Percentiles rank a stretch among this genome's conserved stretches.
phyloP scores from a whole-genome alignment of 768 basidiomycete species.

The Gymnopilus junonius region DNA sequence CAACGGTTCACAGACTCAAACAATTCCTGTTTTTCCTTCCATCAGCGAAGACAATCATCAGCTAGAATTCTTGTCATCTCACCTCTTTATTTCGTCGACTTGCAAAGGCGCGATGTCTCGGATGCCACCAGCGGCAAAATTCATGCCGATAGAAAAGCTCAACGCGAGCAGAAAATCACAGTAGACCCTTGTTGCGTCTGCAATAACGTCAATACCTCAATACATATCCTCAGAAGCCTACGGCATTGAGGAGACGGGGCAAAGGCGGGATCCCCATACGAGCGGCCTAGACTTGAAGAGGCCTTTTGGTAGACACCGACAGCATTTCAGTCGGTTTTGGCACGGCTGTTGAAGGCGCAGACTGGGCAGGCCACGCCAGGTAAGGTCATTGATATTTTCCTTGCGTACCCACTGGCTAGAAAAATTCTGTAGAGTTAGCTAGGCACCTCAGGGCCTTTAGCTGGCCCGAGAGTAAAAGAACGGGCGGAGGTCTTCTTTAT shows the following conservation, averaged over 20 bases:
- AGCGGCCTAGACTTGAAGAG: background rate
- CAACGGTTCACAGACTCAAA: background rate
- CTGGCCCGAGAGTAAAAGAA: no score
- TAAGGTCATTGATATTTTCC: background rate
- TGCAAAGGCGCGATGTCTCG: background rate
- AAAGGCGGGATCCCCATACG: background rate
- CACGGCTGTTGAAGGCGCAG: background rate
- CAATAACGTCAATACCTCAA: background rate
- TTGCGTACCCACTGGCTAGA: background rate
- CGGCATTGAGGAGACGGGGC: background rate
- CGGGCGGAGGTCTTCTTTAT: no score
- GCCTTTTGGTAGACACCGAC: background rate
- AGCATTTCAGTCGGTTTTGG: background rate
- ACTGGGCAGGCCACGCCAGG: background rate
- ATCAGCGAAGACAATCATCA: background rate
- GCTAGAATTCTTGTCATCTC: background rate
- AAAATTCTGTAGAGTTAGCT: background rate
- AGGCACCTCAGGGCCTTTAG: no score
- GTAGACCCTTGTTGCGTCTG: background rate
- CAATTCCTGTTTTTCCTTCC: background rate
- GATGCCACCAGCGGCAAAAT: background rate
- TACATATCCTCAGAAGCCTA: background rate
- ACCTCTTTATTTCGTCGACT: background rate
- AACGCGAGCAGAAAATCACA: background rate
- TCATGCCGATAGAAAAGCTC: background rate